Base-by-base conservation (phyloP, 371 early-diverging fungal genomes). In the Lichtheimia corymbifera region DNA sequence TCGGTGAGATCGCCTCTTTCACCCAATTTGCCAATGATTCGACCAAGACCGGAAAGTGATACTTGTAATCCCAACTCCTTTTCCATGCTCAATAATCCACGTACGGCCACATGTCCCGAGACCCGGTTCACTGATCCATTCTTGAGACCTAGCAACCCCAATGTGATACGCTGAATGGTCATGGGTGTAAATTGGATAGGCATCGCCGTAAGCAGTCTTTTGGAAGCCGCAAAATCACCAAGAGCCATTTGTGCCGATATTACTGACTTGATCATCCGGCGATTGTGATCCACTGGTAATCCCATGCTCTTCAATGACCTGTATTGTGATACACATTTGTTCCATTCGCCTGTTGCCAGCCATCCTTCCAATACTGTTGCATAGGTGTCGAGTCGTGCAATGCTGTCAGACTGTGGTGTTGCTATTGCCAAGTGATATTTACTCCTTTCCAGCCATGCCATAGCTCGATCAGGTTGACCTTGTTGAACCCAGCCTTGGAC, bases 11-110 rank as follows among this genome's bases (percentile, higher is more conserved):
- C 64, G 5, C 73, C 73, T 15, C 73, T 62, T 24, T 73, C 57
- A 42, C 80, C 80, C 6, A 80, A 40, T 0, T 57, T 63, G 3
- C 43, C 45, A 7, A 80, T 73, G 9, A 80, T 27, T 12, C 65
- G 65, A 40, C 58, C 30, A 2, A 77, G 58, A 0, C 55, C 71
- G 3, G 62, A 53, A 4, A 54, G 59, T 25, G 55, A 54, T 15
- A 77, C 41, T 14, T 61, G 66, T 3, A 80, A 17, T 20, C 64
- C 53, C 40, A 71, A 40, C 24, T 43, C 55, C 5, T 50, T 41
- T 56, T 80, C 77, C 63, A 80, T 56, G 25, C 59, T 44, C 24
- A 70, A 59, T 11, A 75, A 14, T 3, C 56, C 62, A 25, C 43
- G 30, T 0, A 62, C 49, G 6, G 41, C 56, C 15, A 44, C 17